Percentiles rank a stretch among this genome's conserved stretches.
Evolutionary conservation across 73 alveolate genomes (phyloP).

Genomic region (Symbiodinium pilosum): DNA sequence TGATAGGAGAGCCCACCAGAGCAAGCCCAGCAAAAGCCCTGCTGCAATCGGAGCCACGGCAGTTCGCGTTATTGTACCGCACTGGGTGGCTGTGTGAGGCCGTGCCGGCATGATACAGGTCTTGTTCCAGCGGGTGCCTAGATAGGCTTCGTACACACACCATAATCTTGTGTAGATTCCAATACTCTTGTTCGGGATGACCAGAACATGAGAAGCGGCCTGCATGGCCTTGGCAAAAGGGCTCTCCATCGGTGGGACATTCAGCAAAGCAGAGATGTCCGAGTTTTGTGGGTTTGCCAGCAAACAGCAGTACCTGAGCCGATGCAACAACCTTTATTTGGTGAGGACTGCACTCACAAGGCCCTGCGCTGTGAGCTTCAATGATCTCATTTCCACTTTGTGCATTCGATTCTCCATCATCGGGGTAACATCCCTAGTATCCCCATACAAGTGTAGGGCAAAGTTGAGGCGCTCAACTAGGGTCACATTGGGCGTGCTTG

Average conservation of each 20-base stretch:
- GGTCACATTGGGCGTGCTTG: too few species aligned
- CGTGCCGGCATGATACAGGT: slow-evolving; percentile 84
- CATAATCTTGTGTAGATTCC: slow-evolving; percentile 73
- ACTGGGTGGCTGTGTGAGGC: slow-evolving; percentile 19
- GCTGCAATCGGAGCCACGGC: neutral
- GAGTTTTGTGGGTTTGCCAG: slow-evolving; percentile 76
- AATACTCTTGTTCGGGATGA: slow-evolving; percentile 56
- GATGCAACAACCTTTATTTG: too few species aligned
- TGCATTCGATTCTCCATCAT: too few species aligned
- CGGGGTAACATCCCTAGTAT: too few species aligned
- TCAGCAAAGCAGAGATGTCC: slow-evolving; percentile 48
- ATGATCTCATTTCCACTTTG: too few species aligned
- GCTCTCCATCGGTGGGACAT: slow-evolving; percentile 41
- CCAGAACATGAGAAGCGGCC: slow-evolving; percentile 61
- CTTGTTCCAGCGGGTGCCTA: slow-evolving; percentile 39
- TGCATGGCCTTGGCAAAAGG: slow-evolving; percentile 90
- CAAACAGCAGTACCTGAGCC: slow-evolving; percentile 57
- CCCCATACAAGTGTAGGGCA: too few species aligned
- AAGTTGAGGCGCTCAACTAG: too few species aligned
- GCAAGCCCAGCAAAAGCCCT: neutral
- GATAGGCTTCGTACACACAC: slow-evolving; percentile 83
- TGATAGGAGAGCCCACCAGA: neutral
- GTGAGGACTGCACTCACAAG: too few species aligned
- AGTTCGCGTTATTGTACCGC: neutral
- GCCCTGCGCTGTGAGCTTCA: too few species aligned